Percentiles rank a stretch among this genome's conserved stretches.
Evolutionary conservation across 805 yeast species (phyloP).

Genomic region (Lipomyces anomalus): DNA sequence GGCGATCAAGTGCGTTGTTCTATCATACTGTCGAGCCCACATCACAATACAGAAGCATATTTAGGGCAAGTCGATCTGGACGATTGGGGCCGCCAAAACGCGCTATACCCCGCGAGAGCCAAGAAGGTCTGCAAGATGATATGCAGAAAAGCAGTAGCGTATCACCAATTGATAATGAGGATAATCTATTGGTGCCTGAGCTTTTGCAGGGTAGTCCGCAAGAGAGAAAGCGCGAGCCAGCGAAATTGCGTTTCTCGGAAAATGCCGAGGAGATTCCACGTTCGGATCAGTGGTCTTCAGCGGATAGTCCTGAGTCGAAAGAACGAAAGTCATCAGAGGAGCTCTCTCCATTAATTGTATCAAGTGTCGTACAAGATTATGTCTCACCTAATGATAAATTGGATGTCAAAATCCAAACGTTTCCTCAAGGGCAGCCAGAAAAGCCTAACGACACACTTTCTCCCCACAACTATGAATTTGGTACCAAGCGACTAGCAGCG

Average conservation of each 20-base stretch:
- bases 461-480: too few species aligned
- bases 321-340: not conserved
- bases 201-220: not conserved
- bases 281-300: slow-evolving; percentile 7
- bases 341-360: too few species aligned
- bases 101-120: slow-evolving; percentile 24
- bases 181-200: not conserved
- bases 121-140: slow-evolving; percentile 10
- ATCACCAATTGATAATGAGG: too few species aligned
- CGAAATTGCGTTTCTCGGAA: slow-evolving; percentile 11
- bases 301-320: slow-evolving; percentile 3
- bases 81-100: slow-evolving; percentile 38
- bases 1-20: not conserved
- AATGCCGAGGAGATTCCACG: slow-evolving; percentile 27
- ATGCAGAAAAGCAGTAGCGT: slow-evolving; percentile 3
- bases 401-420: slow-evolving; percentile 1
- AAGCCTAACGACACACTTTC: too few species aligned
- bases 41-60: slow-evolving; percentile 30
- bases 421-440: too few species aligned
- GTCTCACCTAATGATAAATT: not conserved
- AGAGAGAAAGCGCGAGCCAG: not conserved
- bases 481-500: not conserved
- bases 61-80: slow-evolving; percentile 31
- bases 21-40: slow-evolving; percentile 11
- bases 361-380: slow-evolving; percentile 1